phyloP scores from a whole-genome alignment of 2,329 filamentous ascomycete genomes.

The Fusarium nurragi region DNA sequence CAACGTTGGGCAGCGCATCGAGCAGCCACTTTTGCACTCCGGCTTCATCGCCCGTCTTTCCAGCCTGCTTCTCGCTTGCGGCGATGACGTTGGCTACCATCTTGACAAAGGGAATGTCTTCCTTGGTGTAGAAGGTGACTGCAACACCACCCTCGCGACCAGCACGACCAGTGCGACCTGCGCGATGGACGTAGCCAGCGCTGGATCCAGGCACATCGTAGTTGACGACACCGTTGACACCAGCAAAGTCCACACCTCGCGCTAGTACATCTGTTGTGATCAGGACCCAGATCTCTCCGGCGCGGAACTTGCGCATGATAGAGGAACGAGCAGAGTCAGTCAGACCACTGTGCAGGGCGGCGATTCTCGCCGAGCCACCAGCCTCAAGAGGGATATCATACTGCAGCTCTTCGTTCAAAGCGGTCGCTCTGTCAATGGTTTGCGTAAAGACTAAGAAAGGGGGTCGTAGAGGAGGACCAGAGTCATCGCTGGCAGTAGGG shows the following conservation, averaged over 20 bases:
- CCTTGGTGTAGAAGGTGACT: slow-evolving; percentile 94
- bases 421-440: slow-evolving; percentile 89
- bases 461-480: slow-evolving; percentile 74
- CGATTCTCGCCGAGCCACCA: slow-evolving; percentile 84
- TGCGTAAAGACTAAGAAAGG: slow-evolving; percentile 97
- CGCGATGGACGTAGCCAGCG: slow-evolving; percentile 91
- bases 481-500: slow-evolving; percentile 67
- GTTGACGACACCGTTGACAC: slow-evolving; percentile 95
- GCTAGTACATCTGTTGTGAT: slow-evolving; percentile 95
- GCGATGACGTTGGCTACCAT: slow-evolving; percentile 93
- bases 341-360: slow-evolving; percentile 88
- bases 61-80: slow-evolving; percentile 77
- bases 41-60: slow-evolving; percentile 61
- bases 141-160: slow-evolving; percentile 88
- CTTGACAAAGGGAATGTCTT: slow-evolving; percentile 89
- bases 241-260: slow-evolving; percentile 92
- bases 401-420: slow-evolving; percentile 86
- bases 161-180: slow-evolving; percentile 88
- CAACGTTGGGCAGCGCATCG: slow-evolving; percentile 83
- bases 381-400: slow-evolving; percentile 94
- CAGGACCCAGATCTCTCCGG: slow-evolving; percentile 93
- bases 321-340: slow-evolving; percentile 77
- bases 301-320: slow-evolving; percentile 90
- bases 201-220: slow-evolving; percentile 95
- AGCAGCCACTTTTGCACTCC: slow-evolving; percentile 86